These are phyloP conservation scores for Forsythia suspensa DNA, from an alignment of 257 asterid species.

Conservation along the genomic window DNA sequence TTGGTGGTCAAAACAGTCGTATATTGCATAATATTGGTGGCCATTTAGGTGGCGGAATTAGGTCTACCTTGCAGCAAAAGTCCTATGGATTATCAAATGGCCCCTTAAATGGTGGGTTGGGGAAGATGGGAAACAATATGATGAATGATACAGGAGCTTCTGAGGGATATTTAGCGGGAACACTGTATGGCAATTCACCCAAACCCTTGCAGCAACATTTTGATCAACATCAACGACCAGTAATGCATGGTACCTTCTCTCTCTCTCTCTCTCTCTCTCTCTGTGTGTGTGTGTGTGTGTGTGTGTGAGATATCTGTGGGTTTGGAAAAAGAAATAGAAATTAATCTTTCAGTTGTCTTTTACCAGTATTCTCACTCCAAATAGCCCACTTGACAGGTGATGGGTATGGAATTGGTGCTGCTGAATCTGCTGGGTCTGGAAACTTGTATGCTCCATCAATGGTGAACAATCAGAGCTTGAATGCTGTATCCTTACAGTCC, in stretches of 20 bases:
- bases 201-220: conserved; percentile 52
- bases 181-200: conserved; percentile 55
- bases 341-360: conserved; percentile 1
- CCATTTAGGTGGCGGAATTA: conserved; percentile 79
- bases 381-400: conserved; percentile 59
- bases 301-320: background rate
- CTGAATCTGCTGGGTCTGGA: conserved; percentile 71
- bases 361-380: conserved; percentile 22
- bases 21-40: conserved; percentile 78
- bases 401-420: conserved; percentile 58
- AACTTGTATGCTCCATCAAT: conserved; percentile 53
- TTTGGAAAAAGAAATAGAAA: background rate
- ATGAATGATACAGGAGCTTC: conserved; percentile 56
- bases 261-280: conserved; percentile 17
- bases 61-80: conserved; percentile 76
- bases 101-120: conserved; percentile 64
- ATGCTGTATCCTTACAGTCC: conserved; percentile 53
- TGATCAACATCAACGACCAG: conserved; percentile 72
- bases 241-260: conserved; percentile 54
- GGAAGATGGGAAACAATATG: conserved; percentile 55
- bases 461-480: conserved; percentile 52
- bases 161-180: conserved; percentile 57
- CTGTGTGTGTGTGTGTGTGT: background rate
- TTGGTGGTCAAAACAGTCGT: conserved; percentile 79
- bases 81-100: conserved; percentile 68